Percentiles rank a stretch among this genome's conserved stretches.
Conservation (phyloP, 805 yeast genomes). For the Hyphopichia homilentoma region DNA sequence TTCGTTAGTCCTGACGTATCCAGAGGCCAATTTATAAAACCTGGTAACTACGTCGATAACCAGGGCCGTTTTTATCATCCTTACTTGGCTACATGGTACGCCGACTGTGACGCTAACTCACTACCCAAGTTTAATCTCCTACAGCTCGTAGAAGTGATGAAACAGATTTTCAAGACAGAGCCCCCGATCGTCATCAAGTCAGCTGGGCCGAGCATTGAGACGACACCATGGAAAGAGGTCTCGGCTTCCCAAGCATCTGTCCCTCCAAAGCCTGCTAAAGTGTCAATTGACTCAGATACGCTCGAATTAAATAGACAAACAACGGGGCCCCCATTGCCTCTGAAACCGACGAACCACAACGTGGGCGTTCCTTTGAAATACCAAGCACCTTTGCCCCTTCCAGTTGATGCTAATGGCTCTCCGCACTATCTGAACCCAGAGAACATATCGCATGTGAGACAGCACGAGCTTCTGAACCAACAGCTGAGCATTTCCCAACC, state of each 20-base stretch:
- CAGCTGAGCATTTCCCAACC: too few relatives aligned
- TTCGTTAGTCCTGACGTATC: slow-evolving; percentile 55
- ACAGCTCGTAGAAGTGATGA: slow-evolving; percentile 26
- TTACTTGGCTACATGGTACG: slow-evolving; percentile 55
- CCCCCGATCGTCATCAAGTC: slow-evolving; percentile 42
- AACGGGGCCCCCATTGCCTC: slow-evolving; percentile 24
- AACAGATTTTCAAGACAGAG: slow-evolving; percentile 34
- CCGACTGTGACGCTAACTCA: slow-evolving; percentile 9
- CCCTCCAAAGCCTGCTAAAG: slow-evolving; percentile 20
- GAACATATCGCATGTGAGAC: too few relatives aligned
- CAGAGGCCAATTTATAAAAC: slow-evolving; percentile 40
- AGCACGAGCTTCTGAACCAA: too few relatives aligned
- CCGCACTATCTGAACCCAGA: too few relatives aligned
- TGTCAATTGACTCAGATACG: slow-evolving; percentile 10
- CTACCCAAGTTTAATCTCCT: slow-evolving; percentile 21
- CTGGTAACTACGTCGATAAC: slow-evolving; percentile 64
- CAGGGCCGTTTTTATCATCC: slow-evolving; percentile 75
- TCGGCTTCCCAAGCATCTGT: too few relatives aligned
- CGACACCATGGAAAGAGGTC: too few relatives aligned
- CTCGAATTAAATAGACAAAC: slow-evolving; percentile 10
- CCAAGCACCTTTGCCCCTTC: slow-evolving; percentile 29
- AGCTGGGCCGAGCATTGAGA: too few relatives aligned
- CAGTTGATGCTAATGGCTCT: slow-evolving; percentile 4
- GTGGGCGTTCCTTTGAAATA: slow-evolving; percentile 21
- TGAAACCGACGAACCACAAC: slow-evolving; percentile 10